phyloP scores from a whole-genome alignment of 192 early-diverging fungal species.

The Backusella westeae region DNA sequence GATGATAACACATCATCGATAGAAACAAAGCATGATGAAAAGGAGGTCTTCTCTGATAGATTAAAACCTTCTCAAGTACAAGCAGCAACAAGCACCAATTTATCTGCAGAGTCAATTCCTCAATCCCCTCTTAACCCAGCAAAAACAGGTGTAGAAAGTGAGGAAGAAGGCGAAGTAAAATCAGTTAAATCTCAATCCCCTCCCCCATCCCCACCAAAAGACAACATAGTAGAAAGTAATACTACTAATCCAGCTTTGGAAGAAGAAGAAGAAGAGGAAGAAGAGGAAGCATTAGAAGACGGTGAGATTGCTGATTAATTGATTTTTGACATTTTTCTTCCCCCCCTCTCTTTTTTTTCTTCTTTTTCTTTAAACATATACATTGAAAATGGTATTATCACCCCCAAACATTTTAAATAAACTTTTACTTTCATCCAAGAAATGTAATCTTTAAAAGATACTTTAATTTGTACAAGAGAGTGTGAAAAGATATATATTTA shows the following conservation, averaged over 20 bases:
- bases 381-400: background rate
- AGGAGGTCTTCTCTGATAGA: background rate
- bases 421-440: background rate
- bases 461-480: background rate
- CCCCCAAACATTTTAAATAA: background rate
- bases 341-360: background rate
- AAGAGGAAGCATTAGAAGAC: conserved; percentile 27
- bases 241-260: background rate
- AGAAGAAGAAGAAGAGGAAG: conserved; percentile 2
- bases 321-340: background rate
- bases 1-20: background rate
- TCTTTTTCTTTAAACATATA: background rate
- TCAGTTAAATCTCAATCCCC: conserved; percentile 14
- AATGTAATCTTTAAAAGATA: background rate
- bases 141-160: conserved; percentile 21
- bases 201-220: background rate
- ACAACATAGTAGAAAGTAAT: background rate
- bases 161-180: conserved; percentile 27
- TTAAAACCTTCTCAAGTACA: background rate
- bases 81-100: background rate
- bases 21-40: background rate
- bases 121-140: background rate
- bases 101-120: background rate
- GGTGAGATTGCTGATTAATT: conserved; percentile 28
- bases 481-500: background rate